Percentiles rank a stretch among this genome's conserved stretches.
Evolutionary conservation across 768 basidiomycete species (phyloP).

Genomic region (Tricholoma furcatifolium): DNA sequence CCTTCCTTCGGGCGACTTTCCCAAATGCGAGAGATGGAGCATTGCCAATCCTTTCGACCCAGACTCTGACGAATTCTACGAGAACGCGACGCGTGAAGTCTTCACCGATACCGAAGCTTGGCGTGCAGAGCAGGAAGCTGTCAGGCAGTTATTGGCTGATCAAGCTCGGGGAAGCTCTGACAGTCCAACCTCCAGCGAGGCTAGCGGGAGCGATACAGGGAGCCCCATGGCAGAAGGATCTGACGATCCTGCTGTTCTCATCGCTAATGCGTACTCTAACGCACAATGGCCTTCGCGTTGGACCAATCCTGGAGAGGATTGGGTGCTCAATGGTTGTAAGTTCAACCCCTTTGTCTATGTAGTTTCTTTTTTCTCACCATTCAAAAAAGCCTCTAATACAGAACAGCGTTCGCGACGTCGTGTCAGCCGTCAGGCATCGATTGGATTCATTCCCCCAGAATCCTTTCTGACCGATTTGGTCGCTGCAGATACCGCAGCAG

Average conservation of each 20-base stretch:
- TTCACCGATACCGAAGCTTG: conserved; percentile 49
- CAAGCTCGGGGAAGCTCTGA: conserved; percentile 29
- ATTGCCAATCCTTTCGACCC: conserved; percentile 71
- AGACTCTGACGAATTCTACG: conserved; percentile 77
- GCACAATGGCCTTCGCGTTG: conserved; percentile 22
- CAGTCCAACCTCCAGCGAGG: conserved; percentile 39
- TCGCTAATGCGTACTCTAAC: conserved; percentile 34
- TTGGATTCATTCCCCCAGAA: conserved; percentile 19
- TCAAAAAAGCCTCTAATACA: conserved; percentile 7
- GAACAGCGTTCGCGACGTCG: conserved; percentile 8
- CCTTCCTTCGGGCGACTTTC: conserved; percentile 19
- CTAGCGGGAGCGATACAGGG: conserved; percentile 43
- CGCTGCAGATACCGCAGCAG: conserved; percentile 16
- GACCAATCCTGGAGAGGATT: conserved; percentile 11
- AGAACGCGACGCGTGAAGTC: conserved; percentile 62
- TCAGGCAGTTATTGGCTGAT: conserved; percentile 23
- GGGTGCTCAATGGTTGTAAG: conserved; percentile 9
- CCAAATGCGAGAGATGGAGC: conserved; percentile 57
- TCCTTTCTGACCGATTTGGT: conserved; percentile 8
- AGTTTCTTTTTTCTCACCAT: conserved; percentile 7
- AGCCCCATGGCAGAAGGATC: conserved; percentile 48
- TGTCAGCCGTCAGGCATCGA: conserved; percentile 20
- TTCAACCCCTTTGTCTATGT: background rate
- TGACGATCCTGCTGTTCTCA: conserved; percentile 39
- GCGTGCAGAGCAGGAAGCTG: conserved; percentile 28